Conservation (phyloP, 1,284 basidiomycete genomes). For the Termitomyces sp. region DNA sequence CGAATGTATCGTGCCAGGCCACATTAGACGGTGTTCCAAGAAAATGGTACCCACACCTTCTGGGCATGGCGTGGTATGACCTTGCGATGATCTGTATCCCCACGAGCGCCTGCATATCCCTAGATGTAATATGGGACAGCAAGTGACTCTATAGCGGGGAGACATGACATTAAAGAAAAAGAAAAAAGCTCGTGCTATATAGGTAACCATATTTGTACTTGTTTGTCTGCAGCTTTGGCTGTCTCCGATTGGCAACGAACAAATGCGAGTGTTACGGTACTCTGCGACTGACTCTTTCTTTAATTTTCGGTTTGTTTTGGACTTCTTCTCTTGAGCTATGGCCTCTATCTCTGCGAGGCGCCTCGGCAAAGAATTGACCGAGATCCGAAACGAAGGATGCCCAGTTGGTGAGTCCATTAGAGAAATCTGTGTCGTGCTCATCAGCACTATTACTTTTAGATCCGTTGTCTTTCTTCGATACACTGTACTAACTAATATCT, state of each 20-base stretch:
- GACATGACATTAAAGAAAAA: constrained; percentile 33
- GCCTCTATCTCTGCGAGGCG: constrained; percentile 62
- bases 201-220: constrained; percentile 1
- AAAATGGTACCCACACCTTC: constrained; percentile 19
- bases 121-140: constrained; percentile 38
- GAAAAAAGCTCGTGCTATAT: constrained; percentile 11
- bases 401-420: constrained; percentile 54
- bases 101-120: constrained; percentile 59
- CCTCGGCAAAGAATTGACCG: constrained; percentile 67
- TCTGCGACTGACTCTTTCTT: background rate
- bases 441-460: background rate
- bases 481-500: background rate
- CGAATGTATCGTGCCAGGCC: constrained; percentile 29
- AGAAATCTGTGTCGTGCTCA: background rate
- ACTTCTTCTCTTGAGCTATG: constrained; percentile 33
- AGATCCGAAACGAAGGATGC: constrained; percentile 65
- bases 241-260: background rate
- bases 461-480: background rate
- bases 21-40: constrained; percentile 22
- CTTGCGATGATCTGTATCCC: constrained; percentile 45
- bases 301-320: background rate
- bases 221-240: background rate
- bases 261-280: background rate
- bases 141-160: constrained; percentile 64
- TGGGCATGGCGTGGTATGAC: constrained; percentile 26